phyloP scores from a whole-genome alignment of 805 yeast genomes.

The Ogataea salicorniae region DNA sequence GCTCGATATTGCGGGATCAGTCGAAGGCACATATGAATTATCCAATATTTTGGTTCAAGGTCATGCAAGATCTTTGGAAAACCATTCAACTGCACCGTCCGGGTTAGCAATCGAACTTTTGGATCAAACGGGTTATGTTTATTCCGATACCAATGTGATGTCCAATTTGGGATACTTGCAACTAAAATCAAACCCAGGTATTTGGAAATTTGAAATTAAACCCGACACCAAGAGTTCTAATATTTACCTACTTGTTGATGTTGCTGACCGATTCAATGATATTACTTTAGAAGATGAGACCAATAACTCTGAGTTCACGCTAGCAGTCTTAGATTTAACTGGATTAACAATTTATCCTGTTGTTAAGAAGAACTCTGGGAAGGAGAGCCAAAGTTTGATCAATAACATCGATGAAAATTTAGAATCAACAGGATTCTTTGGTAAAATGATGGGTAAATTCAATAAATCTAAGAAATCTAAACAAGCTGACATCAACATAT shows the following conservation, averaged over 20 bases:
- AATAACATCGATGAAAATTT: constrained; percentile 7
- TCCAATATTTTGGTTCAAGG: constrained; percentile 65
- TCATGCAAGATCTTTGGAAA: constrained; percentile 44
- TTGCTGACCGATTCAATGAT: constrained; percentile 18
- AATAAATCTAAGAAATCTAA: constrained; percentile 9
- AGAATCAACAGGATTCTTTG: background rate
- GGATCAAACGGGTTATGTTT: constrained; percentile 14
- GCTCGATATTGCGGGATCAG: constrained; percentile 35
- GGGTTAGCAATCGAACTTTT: constrained; percentile 46
- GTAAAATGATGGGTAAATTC: constrained; percentile 1
- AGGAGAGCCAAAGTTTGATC: constrained; percentile 23
- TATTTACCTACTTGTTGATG: constrained; percentile 36
- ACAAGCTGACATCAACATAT: constrained; percentile 69
- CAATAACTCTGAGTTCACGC: constrained; percentile 3
- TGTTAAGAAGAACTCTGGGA: constrained; percentile 34
- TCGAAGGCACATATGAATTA: constrained; percentile 46
- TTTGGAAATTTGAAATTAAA: constrained; percentile 50
- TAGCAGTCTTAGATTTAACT: constrained; percentile 38
- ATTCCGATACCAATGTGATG: constrained; percentile 66
- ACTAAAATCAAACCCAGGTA: constrained; percentile 67
- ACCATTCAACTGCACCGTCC: constrained; percentile 34
- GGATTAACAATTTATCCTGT: constrained; percentile 45
- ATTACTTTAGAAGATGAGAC: background rate
- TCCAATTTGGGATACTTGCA: constrained; percentile 81
- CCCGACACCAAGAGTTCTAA: constrained; percentile 35